Evolutionary conservation across 2,329 filamentous ascomycete genomes (phyloP).

Genomic region (Fusarium sp.): DNA sequence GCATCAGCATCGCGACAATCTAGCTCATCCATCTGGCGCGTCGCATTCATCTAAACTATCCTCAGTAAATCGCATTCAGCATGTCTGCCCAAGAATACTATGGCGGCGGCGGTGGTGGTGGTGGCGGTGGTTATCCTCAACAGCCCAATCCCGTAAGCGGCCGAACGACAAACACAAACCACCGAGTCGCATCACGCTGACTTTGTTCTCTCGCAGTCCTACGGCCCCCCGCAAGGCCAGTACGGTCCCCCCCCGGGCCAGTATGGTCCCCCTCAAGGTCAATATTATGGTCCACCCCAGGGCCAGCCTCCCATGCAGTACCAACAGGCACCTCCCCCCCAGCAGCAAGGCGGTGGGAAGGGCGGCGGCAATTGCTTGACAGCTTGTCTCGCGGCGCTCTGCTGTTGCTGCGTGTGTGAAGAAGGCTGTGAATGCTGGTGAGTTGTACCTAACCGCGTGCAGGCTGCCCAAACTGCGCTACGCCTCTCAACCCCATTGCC

Average conservation of each 20-base stretch:
- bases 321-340: constrained; percentile 53
- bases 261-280: constrained; percentile 43
- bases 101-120: constrained; percentile 44
- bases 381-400: constrained; percentile 61
- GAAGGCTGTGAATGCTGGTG: constrained; percentile 65
- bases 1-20: background rate
- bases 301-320: constrained; percentile 59
- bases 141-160: constrained; percentile 55
- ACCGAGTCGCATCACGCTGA: constrained; percentile 29
- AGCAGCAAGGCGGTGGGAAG: constrained; percentile 49
- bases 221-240: constrained; percentile 45
- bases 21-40: background rate
- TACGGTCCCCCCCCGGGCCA: constrained; percentile 49
- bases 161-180: background rate
- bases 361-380: constrained; percentile 58
- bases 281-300: constrained; percentile 50
- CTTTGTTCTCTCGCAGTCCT: constrained; percentile 39
- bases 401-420: constrained; percentile 64
- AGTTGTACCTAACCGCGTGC: constrained; percentile 21
- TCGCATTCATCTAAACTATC: background rate
- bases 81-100: constrained; percentile 60
- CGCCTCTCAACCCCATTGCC: background rate
- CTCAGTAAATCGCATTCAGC: constrained; percentile 5
- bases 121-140: constrained; percentile 51
- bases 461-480: constrained; percentile 4